Conservation (phyloP, 2,329 filamentous ascomycete species). For the Aphanocladium album region DNA sequence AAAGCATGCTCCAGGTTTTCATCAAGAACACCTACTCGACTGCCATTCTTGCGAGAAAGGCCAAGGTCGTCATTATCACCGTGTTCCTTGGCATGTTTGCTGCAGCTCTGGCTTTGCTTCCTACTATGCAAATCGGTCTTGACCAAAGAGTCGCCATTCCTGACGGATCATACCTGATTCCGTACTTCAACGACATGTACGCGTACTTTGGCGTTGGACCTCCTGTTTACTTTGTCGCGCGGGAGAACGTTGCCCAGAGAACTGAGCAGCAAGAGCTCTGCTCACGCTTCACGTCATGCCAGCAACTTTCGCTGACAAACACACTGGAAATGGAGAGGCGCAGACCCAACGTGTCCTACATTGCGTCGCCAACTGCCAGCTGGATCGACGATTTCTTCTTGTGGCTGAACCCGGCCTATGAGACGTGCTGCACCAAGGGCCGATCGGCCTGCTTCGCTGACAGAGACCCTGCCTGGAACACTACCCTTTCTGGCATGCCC, state of each 20-base stretch:
- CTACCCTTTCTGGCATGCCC: slow-evolving; percentile 85
- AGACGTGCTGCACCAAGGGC: slow-evolving; percentile 66
- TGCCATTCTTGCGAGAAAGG: slow-evolving; percentile 69
- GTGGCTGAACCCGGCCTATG: slow-evolving; percentile 84
- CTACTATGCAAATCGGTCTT: slow-evolving; percentile 77
- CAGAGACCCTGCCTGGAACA: slow-evolving; percentile 79
- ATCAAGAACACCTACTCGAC: slow-evolving; percentile 90
- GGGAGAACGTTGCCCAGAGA: slow-evolving; percentile 71
- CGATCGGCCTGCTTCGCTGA: slow-evolving; percentile 72
- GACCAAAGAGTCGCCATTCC: slow-evolving; percentile 95
- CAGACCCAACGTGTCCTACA: slow-evolving; percentile 79
- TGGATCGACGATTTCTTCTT: slow-evolving; percentile 97
- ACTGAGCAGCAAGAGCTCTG: slow-evolving; percentile 80
- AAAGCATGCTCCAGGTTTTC: slow-evolving; percentile 77
- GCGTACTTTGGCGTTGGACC: slow-evolving; percentile 87
- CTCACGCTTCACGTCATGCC: slow-evolving; percentile 84
- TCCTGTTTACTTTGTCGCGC: slow-evolving; percentile 92
- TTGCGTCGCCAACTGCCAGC: slow-evolving; percentile 81
- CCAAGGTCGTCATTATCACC: slow-evolving; percentile 70
- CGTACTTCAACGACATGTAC: slow-evolving; percentile 95
- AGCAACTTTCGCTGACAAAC: slow-evolving; percentile 78
- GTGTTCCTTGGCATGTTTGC: slow-evolving; percentile 86
- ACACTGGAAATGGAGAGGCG: slow-evolving; percentile 93
- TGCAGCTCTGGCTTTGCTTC: slow-evolving; percentile 77
- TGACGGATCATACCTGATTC: slow-evolving; percentile 87